Evolutionary conservation across 2,329 filamentous ascomycete species (phyloP).

Genomic region (Aspergillus felis): DNA sequence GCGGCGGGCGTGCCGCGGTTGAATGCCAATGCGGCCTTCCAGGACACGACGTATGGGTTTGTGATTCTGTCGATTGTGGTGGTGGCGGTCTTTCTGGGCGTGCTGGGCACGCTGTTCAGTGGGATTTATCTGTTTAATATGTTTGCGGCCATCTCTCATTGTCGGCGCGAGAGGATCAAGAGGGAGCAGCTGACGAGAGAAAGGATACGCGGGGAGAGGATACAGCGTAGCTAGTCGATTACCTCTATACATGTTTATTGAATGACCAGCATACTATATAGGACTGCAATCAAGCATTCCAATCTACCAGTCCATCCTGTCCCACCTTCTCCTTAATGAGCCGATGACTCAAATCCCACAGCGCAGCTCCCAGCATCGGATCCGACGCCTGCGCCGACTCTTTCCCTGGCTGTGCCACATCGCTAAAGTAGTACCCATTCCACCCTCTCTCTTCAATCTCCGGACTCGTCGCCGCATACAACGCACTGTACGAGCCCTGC

Average conservation of each 20-base stretch:
- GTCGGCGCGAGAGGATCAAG: not conserved
- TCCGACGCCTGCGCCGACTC: conserved; percentile 40
- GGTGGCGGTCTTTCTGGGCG: not conserved
- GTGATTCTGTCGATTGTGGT: not conserved
- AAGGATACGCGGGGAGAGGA: not conserved
- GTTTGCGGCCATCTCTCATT: not conserved
- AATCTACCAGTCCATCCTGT: conserved; percentile 35
- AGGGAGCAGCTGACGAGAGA: not conserved
- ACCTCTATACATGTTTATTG: no score
- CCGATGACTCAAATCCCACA: conserved; percentile 41
- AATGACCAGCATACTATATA: no score
- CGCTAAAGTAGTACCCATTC: conserved; percentile 44
- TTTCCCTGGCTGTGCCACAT: conserved; percentile 37
- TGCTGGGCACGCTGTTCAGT: not conserved
- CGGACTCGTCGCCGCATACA: conserved; percentile 42
- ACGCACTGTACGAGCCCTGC: conserved; percentile 44
- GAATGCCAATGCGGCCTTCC: not conserved
- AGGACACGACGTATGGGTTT: not conserved
- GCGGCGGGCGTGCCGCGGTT: not conserved
- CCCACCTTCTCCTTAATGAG: conserved; percentile 42
- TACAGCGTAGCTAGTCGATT: not conserved
- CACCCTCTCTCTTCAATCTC: conserved; percentile 41
- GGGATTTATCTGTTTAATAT: not conserved
- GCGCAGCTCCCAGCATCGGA: conserved; percentile 31
- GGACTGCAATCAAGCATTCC: conserved; percentile 16